phyloP scores from a whole-genome alignment of 768 basidiomycete genomes.

The Suillus americanus region DNA sequence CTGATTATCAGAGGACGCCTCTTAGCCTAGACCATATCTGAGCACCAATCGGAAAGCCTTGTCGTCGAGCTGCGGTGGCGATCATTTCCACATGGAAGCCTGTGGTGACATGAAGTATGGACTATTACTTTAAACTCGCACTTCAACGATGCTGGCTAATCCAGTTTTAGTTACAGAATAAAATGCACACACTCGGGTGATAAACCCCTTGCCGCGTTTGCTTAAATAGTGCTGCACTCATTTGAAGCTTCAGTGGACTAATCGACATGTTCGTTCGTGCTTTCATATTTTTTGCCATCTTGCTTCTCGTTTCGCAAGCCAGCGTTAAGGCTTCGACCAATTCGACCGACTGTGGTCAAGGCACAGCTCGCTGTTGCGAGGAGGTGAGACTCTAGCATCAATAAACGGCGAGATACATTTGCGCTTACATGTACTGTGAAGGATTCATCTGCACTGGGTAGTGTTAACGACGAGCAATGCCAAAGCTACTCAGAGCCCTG shows the following conservation, averaged over 20 bases:
- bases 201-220: background rate
- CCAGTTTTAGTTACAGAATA: background rate
- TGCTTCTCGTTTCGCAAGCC: background rate
- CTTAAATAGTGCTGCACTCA: background rate
- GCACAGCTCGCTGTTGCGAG: background rate
- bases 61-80: background rate
- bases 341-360: background rate
- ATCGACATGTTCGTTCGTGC: background rate
- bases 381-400: background rate
- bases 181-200: background rate
- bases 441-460: background rate
- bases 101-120: background rate
- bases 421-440: background rate
- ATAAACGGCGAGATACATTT: background rate
- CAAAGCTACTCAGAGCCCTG: background rate
- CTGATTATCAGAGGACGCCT: no score
- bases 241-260: background rate
- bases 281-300: background rate
- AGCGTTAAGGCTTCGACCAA: background rate
- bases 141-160: background rate
- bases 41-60: background rate
- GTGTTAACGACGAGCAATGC: background rate
- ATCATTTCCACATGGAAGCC: background rate
- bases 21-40: background rate
- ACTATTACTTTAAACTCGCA: background rate